phyloP scores from a whole-genome alignment of 1,139 yeast genomes.

The Lizanozyma gosingica region DNA sequence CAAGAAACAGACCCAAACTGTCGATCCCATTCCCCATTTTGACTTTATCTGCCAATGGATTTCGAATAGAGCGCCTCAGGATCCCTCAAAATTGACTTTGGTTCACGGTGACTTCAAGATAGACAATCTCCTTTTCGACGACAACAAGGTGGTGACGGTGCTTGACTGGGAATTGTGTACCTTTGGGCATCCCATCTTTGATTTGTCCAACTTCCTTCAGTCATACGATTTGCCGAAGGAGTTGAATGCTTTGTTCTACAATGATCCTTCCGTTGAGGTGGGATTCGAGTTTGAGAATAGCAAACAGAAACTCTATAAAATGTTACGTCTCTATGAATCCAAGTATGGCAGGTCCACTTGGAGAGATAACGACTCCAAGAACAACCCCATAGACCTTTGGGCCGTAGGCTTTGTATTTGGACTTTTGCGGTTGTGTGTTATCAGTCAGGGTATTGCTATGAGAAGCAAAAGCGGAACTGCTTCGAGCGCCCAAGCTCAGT shows the following conservation, averaged over 20 bases:
- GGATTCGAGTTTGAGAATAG: conserved; percentile 2
- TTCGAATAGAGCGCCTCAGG: conserved; percentile 33
- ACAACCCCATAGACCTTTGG: conserved; percentile 41
- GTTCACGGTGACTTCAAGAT: conserved; percentile 66
- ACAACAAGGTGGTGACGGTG: conserved; percentile 45
- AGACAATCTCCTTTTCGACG: conserved; percentile 48
- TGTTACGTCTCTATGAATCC: conserved; percentile 19
- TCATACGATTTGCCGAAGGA: conserved; percentile 42
- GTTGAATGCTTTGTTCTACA: conserved; percentile 20
- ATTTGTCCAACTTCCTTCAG: conserved; percentile 52
- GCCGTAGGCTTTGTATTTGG: conserved; percentile 53
- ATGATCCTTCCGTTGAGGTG: conserved; percentile 11
- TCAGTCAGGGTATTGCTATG: conserved; percentile 62
- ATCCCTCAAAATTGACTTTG: conserved; percentile 37
- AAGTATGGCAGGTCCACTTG: conserved; percentile 23
- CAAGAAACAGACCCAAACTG: conserved; percentile 40
- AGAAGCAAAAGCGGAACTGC: conserved; percentile 51
- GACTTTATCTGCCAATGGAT: conserved; percentile 37
- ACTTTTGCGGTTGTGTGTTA: conserved; percentile 48
- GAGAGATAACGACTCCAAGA: conserved; percentile 23
- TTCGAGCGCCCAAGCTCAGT: conserved; percentile 46
- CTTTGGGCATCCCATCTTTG: conserved; percentile 59
- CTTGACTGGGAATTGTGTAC: conserved; percentile 68
- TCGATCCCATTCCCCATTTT: conserved; percentile 45
- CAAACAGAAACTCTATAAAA: conserved; percentile 10